phyloP scores from a whole-genome alignment of 495 filamentous ascomycete species.

The Hypoxylon lenormandii region DNA sequence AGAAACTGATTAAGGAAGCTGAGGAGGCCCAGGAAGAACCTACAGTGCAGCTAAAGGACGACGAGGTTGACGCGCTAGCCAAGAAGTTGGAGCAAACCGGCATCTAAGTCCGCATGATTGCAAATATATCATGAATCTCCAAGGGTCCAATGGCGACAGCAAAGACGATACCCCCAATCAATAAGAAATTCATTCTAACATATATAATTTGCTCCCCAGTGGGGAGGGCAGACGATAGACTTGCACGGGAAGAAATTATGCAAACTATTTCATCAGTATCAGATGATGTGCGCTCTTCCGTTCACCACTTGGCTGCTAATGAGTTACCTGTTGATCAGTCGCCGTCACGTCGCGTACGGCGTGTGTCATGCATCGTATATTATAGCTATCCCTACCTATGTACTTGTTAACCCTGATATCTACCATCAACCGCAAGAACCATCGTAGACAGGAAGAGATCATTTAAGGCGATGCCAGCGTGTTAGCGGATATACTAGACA shows the following conservation, averaged over 20 bases:
- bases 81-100: slow-evolving; percentile 76
- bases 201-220: slow-evolving; percentile 3
- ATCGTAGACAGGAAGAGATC: not conserved
- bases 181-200: slow-evolving; percentile 6
- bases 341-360: no score
- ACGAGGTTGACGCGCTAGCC: slow-evolving; percentile 83
- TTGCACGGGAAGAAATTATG: not conserved
- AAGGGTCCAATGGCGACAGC: slow-evolving; percentile 4
- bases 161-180: slow-evolving; percentile 30
- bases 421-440: no score
- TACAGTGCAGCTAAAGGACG: slow-evolving; percentile 76
- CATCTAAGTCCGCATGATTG: slow-evolving; percentile 47
- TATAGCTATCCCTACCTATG: no score
- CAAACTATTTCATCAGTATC: no score
- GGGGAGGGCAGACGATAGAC: slow-evolving; percentile 7
- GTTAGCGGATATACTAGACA: slow-evolving; percentile 25
- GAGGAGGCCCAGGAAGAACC: slow-evolving; percentile 80
- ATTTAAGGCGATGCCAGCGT: slow-evolving; percentile 1
- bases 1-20: slow-evolving; percentile 75
- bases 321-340: no score
- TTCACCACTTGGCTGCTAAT: no score
- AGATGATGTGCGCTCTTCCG: no score
- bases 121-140: not conserved
- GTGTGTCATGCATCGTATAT: no score
- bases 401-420: no score